A percentile compares a stretch with the other conserved stretches of the same genome.
Evolutionary conservation across 345 rosid genomes (phyloP).

Genomic region (Rhodamnia argentea): DNA sequence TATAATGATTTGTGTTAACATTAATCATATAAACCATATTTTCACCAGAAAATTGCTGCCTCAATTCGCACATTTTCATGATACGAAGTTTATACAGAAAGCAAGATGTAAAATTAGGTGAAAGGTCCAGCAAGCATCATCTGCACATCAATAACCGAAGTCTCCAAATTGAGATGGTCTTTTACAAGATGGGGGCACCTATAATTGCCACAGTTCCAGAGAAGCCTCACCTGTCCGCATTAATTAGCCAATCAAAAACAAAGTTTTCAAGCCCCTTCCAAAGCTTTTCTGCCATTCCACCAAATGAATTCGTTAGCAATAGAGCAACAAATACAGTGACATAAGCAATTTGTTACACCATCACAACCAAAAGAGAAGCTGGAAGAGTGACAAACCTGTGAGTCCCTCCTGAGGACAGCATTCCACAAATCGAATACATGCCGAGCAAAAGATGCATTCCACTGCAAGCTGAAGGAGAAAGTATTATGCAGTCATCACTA

Average conservation of each 20-base stretch:
- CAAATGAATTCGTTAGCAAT: neutral
- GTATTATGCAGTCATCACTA: neutral
- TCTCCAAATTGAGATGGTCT: neutral
- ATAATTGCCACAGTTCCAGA: neutral
- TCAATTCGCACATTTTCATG: neutral
- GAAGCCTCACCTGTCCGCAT: slow-evolving; percentile 80
- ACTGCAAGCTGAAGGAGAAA: slow-evolving; percentile 74
- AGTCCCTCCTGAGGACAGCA: slow-evolving; percentile 99
- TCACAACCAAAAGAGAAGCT: slow-evolving; percentile 4
- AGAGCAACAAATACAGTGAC: neutral
- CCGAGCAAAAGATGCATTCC: slow-evolving; percentile 99
- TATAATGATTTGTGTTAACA: neutral
- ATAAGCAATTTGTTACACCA: neutral
- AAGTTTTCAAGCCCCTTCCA: slow-evolving; percentile 99
- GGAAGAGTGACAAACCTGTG: slow-evolving; percentile 42
- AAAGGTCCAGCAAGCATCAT: neutral
- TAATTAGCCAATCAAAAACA: slow-evolving; percentile 97
- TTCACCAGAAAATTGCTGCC: neutral
- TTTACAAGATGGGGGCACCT: neutral
- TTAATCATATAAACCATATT: neutral
- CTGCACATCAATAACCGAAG: neutral
- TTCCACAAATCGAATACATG: slow-evolving; percentile 95
- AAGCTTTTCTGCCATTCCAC: slow-evolving; percentile 68
- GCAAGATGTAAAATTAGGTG: neutral
- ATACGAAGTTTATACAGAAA: neutral